Conservation (phyloP, 164 flowering plant species). For the Pachysandra terminalis region DNA sequence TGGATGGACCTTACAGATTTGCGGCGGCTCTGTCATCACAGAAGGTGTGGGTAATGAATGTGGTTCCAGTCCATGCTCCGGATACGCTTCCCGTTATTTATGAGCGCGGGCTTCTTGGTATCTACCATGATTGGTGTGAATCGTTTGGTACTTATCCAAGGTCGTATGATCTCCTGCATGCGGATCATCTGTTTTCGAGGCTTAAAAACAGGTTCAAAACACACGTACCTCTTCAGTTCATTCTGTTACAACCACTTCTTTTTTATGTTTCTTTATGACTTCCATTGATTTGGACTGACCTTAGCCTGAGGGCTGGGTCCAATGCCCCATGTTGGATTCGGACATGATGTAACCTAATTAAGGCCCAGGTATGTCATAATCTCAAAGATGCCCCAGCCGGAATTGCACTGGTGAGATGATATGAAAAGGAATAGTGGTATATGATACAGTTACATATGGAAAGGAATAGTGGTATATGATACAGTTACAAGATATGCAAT, state of each 20-base stretch:
- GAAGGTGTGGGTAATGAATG: conserved; percentile 95
- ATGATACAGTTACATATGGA: no score
- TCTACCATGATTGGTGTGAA: conserved; percentile 98
- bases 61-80: conserved; percentile 82
- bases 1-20: conserved; percentile 49
- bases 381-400: no score
- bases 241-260: neutral
- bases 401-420: no score
- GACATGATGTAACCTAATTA: no score
- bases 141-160: conserved; percentile 90
- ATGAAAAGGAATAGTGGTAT: no score
- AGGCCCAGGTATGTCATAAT: no score
- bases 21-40: conserved; percentile 75
- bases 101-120: conserved; percentile 85
- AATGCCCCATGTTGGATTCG: no score
- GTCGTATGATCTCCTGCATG: conserved; percentile 91
- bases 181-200: conserved; percentile 89
- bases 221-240: neutral
- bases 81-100: conserved; percentile 85
- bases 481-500: no score
- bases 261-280: neutral
- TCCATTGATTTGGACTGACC: no score
- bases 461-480: no score
- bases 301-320: no score
- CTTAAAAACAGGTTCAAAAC: conserved; percentile 70